Evolutionary conservation across 768 basidiomycete genomes (phyloP).

Genomic region (Termitomyces eurrhizus): DNA sequence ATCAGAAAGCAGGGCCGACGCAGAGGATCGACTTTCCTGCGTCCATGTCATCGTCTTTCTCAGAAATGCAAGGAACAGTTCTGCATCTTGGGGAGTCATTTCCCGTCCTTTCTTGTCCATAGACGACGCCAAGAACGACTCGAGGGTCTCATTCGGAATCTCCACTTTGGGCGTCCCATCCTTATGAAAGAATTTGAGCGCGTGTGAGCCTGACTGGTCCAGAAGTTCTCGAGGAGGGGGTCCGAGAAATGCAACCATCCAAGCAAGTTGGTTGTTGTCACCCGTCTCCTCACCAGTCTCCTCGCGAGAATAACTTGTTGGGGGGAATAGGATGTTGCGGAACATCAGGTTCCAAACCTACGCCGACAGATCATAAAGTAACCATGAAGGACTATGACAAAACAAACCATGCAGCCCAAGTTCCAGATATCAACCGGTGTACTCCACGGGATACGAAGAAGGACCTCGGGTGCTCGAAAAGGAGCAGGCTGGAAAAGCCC

Average conservation of each 20-base stretch:
- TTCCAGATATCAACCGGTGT: not conserved
- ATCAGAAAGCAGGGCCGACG: not conserved
- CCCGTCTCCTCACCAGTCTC: not conserved
- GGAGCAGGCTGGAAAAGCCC: not conserved
- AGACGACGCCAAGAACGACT: not conserved
- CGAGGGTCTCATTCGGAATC: not conserved
- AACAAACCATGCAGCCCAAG: not conserved
- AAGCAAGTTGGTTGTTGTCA: not conserved
- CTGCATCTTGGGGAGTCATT: not conserved
- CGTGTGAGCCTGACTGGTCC: not conserved
- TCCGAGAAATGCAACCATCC: not conserved
- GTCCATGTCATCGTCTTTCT: constrained; percentile 3
- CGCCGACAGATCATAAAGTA: not conserved
- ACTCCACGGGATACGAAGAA: not conserved
- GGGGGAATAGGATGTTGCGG: no score
- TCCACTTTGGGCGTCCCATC: constrained; percentile 1
- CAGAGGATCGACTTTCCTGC: constrained; percentile 1
- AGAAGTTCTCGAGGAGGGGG: not conserved
- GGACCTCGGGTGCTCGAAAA: not conserved
- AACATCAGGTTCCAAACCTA: not conserved
- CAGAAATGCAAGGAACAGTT: constrained; percentile 2
- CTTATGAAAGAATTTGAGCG: not conserved
- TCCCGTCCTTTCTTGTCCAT: not conserved
- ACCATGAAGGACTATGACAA: not conserved
- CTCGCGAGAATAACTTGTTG: not conserved